phyloP scores from a whole-genome alignment of 441 rosid species.

The Adansonia gregorii region DNA sequence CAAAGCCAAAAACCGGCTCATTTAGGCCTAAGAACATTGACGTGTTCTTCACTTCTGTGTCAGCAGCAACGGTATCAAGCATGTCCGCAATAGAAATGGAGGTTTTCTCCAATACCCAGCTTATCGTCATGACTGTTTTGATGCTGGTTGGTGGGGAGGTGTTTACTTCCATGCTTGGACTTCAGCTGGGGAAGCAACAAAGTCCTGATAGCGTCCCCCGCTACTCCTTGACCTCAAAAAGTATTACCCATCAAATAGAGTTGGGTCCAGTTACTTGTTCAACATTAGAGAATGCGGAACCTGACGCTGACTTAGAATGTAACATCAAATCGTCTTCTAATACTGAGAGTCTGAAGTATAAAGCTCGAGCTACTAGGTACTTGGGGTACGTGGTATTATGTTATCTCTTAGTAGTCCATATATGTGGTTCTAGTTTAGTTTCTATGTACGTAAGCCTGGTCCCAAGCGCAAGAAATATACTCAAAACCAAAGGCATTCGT shows the following conservation, averaged over 20 bases:
- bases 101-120: slow-evolving; percentile 55
- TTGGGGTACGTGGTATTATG: slow-evolving; percentile 31
- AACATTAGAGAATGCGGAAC: neutral
- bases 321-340: neutral
- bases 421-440: slow-evolving; percentile 26
- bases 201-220: neutral
- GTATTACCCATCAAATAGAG: neutral
- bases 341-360: neutral
- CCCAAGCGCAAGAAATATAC: slow-evolving; percentile 31
- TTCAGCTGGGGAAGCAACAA: slow-evolving; percentile 4
- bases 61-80: slow-evolving; percentile 60
- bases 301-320: neutral
- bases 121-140: slow-evolving; percentile 46
- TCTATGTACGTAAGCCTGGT: slow-evolving; percentile 23
- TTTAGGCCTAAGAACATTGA: slow-evolving; percentile 36
- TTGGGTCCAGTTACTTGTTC: neutral
- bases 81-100: slow-evolving; percentile 67
- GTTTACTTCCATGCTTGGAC: slow-evolving; percentile 40
- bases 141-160: slow-evolving; percentile 58
- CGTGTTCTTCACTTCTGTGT: slow-evolving; percentile 62
- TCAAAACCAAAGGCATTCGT: slow-evolving; percentile 29
- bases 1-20: slow-evolving; percentile 31
- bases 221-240: neutral
- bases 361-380: slow-evolving; percentile 5
- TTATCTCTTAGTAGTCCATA: slow-evolving; percentile 34